These are phyloP conservation scores for Cutaneotrichosporon dermatis DNA, from an alignment of 1,284 basidiomycete species.

Conservation along the genomic window DNA sequence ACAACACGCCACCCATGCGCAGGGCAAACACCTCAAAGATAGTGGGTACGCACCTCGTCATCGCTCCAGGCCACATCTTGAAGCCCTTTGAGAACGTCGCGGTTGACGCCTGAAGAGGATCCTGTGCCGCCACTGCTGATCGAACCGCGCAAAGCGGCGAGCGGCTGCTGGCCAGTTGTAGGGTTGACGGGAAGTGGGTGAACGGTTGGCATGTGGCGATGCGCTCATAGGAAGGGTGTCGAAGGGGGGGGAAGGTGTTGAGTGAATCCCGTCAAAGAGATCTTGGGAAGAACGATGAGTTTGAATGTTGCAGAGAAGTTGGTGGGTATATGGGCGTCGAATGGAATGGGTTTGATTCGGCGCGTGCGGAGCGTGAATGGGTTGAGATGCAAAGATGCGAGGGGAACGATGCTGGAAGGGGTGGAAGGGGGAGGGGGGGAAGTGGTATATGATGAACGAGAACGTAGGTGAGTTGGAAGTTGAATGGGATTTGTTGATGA, in stretches of 20 bases:
- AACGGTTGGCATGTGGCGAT: constrained; percentile 24
- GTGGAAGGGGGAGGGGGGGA: background rate
- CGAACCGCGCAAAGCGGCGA: constrained; percentile 23
- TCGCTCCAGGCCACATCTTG: constrained; percentile 99
- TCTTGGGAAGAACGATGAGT: background rate
- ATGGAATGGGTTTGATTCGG: background rate
- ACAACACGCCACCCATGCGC: background rate
- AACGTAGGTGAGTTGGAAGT: background rate
- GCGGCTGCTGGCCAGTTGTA: constrained; percentile 43
- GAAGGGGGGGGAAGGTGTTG: constrained; percentile 1
- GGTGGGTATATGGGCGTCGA: background rate
- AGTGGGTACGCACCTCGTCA: constrained; percentile 60
- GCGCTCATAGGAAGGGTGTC: background rate
- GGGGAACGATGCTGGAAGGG: background rate
- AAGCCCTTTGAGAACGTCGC: constrained; percentile 56
- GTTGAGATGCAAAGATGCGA: background rate
- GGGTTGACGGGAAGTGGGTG: constrained; percentile 46
- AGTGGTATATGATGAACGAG: constrained; percentile 1
- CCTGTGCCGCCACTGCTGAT: constrained; percentile 16
- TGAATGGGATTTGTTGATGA: constrained; percentile 1
- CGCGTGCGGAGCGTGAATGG: background rate
- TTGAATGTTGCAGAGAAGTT: background rate
- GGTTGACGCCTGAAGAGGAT: constrained; percentile 37
- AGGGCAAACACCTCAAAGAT: background rate
- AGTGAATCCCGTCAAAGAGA: background rate